A percentile compares a stretch with the other conserved stretches of the same genome.
Evolutionary conservation across 306 rosid species (phyloP).

Genomic region (Begonia loranthoides): DNA sequence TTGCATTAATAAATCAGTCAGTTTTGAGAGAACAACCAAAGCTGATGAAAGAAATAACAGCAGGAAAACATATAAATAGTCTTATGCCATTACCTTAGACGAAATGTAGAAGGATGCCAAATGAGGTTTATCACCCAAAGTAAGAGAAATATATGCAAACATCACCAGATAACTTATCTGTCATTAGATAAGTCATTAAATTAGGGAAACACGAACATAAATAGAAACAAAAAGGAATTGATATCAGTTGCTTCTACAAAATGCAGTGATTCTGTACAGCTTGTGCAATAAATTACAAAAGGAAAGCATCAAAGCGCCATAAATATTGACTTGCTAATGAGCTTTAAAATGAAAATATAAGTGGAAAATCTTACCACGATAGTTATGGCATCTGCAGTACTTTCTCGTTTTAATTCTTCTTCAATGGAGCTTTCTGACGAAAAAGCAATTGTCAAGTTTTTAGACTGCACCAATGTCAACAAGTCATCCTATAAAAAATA

Average conservation of each 20-base stretch:
- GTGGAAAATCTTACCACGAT: slow-evolving; percentile 47
- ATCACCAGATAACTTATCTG: slow-evolving; percentile 98
- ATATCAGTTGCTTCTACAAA: too few species aligned
- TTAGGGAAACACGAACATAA: slow-evolving; percentile 6
- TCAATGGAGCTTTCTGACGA: slow-evolving; percentile 97
- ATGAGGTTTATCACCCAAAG: slow-evolving; percentile 78
- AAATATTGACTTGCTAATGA: neutral
- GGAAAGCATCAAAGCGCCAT: neutral
- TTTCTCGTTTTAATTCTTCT: slow-evolving; percentile 93
- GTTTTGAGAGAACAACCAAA: too few species aligned
- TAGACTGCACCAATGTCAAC: slow-evolving; percentile 60
- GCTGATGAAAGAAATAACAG: too few species aligned
- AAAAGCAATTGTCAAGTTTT: slow-evolving; percentile 79
- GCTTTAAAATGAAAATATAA: slow-evolving; percentile 3
- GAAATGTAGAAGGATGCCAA: slow-evolving; percentile 63
- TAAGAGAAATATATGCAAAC: slow-evolving; percentile 94
- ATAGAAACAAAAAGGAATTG: slow-evolving; percentile 2
- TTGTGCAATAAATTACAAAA: neutral
- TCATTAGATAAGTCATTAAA: slow-evolving; percentile 12
- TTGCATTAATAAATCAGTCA: slow-evolving; percentile 1
- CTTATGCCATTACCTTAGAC: slow-evolving; percentile 60
- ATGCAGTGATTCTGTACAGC: too few species aligned
- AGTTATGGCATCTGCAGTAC: slow-evolving; percentile 89
- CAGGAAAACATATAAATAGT: neutral
- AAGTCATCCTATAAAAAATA: slow-evolving; percentile 56